Conservation (phyloP, 2,329 filamentous ascomycete species). For the Herpotrichia juniperi region DNA sequence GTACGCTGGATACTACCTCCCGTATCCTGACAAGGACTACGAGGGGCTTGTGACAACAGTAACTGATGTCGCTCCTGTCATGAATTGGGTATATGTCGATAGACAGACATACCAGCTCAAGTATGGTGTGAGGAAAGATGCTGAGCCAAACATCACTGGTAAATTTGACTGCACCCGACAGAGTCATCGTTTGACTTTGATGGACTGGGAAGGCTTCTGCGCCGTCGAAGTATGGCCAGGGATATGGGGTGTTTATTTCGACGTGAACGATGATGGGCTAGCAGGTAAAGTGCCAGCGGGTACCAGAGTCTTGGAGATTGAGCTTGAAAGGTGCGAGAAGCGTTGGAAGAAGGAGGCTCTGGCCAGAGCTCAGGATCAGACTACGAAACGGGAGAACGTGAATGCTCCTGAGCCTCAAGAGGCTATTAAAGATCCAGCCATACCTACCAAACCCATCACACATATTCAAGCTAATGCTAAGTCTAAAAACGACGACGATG, state of each 20-base stretch:
- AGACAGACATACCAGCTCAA: slow-evolving; percentile 41
- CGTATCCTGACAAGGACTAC: slow-evolving; percentile 60
- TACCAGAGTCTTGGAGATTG: slow-evolving; percentile 61
- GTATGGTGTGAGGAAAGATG: slow-evolving; percentile 43
- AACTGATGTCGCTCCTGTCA: slow-evolving; percentile 49
- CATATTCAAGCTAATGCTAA: neutral
- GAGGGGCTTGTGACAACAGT: slow-evolving; percentile 63
- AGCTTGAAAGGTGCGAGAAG: slow-evolving; percentile 60
- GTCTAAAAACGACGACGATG: too few species aligned
- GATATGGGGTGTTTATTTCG: slow-evolving; percentile 52
- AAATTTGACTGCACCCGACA: slow-evolving; percentile 47
- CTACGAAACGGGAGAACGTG: slow-evolving; percentile 24
- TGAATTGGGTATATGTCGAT: slow-evolving; percentile 49
- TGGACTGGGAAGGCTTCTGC: slow-evolving; percentile 47
- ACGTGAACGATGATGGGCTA: slow-evolving; percentile 50
- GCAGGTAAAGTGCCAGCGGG: slow-evolving; percentile 52
- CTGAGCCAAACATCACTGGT: slow-evolving; percentile 43
- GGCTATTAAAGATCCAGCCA: neutral
- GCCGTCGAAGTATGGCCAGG: slow-evolving; percentile 42
- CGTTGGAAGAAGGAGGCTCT: slow-evolving; percentile 41
- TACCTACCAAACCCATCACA: neutral
- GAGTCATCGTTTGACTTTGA: slow-evolving; percentile 44
- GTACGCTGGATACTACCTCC: slow-evolving; percentile 63
- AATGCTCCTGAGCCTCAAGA: neutral
- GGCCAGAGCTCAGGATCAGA: slow-evolving; percentile 36